Percentiles rank a stretch among this genome's conserved stretches.
These are phyloP conservation scores for Aspergillus fumigatus DNA, from an alignment of 2,329 filamentous ascomycete genomes.

Conservation along the genomic window DNA sequence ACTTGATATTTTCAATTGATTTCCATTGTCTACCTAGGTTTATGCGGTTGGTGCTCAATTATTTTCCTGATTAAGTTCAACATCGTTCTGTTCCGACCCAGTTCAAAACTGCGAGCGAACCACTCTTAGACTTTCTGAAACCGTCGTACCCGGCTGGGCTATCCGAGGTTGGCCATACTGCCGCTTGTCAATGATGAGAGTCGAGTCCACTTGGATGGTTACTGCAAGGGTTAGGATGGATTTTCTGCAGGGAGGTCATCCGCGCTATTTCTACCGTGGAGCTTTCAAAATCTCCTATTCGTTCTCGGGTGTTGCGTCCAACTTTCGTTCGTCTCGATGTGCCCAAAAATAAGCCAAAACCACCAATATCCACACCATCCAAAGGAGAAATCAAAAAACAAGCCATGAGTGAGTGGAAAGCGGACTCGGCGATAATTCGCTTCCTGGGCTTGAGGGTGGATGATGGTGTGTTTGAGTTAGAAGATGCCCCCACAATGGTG, in stretches of 20 bases:
- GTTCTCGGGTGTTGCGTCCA: background rate
- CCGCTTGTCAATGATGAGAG: background rate
- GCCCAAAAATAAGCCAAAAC: background rate
- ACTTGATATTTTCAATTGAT: background rate
- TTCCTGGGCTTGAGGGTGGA: slow-evolving; percentile 11
- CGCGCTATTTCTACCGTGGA: background rate
- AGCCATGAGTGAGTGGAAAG: slow-evolving; percentile 1
- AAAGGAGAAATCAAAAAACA: background rate
- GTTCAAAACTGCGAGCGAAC: background rate
- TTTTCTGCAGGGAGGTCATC: background rate
- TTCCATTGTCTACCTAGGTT: background rate
- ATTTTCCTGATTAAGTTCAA: background rate
- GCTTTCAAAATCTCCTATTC: slow-evolving; percentile 13
- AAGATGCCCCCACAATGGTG: slow-evolving; percentile 23
- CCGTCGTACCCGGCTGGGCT: background rate
- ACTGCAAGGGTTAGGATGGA: background rate
- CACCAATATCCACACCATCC: background rate
- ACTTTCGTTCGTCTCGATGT: background rate
- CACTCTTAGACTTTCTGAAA: background rate
- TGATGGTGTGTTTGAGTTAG: slow-evolving; percentile 33
- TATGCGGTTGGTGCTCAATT: background rate
- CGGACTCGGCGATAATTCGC: slow-evolving; percentile 12
- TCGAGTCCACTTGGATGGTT: background rate
- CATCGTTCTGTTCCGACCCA: background rate
- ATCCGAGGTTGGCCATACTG: background rate